Percentiles rank a stretch among this genome's conserved stretches.
Evolutionary conservation across 768 basidiomycete species (phyloP).

Genomic region (Leucosporidium creatinivorum): DNA sequence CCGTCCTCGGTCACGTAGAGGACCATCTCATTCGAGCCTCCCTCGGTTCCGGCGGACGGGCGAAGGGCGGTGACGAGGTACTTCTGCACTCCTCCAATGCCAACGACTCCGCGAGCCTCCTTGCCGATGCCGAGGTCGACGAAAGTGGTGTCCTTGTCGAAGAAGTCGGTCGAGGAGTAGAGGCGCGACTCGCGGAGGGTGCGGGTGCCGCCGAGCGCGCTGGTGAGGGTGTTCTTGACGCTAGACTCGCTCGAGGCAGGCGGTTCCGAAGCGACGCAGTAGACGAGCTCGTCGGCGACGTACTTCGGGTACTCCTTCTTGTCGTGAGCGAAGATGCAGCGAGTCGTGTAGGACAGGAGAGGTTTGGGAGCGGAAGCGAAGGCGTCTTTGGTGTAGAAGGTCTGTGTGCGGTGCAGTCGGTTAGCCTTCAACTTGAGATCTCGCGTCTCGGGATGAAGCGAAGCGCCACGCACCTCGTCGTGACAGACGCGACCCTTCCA

Average conservation of each 20-base stretch:
- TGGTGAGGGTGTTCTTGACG: conserved; percentile 26
- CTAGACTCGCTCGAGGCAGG: conserved; percentile 28
- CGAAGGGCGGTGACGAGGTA: conserved; percentile 85
- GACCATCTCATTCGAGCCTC: conserved; percentile 59
- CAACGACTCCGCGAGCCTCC: conserved; percentile 79
- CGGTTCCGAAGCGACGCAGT: conserved; percentile 80
- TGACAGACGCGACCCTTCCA: conserved; percentile 56
- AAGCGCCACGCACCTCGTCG: conserved; percentile 57
- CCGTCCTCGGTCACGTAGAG: conserved; percentile 82
- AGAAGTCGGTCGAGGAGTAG: conserved; percentile 80
- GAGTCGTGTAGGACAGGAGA: conserved; percentile 62
- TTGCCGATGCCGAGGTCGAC: conserved; percentile 77
- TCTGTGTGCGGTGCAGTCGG: conserved; percentile 47
- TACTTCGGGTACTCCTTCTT: conserved; percentile 72
- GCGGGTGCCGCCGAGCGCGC: conserved; percentile 46
- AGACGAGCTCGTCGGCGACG: conserved; percentile 67
- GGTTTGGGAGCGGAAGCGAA: conserved; percentile 57
- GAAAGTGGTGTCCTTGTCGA: conserved; percentile 54
- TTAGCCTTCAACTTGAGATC: not conserved
- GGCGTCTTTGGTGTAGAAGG: conserved; percentile 78
- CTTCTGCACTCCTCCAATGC: conserved; percentile 85
- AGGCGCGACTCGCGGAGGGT: conserved; percentile 53
- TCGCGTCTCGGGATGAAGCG: not conserved
- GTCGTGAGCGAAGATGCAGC: conserved; percentile 85
- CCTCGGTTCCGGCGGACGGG: conserved; percentile 48